These are phyloP conservation scores for Gossypium laxum DNA, from an alignment of 441 rosid species.

Conservation along the genomic window DNA sequence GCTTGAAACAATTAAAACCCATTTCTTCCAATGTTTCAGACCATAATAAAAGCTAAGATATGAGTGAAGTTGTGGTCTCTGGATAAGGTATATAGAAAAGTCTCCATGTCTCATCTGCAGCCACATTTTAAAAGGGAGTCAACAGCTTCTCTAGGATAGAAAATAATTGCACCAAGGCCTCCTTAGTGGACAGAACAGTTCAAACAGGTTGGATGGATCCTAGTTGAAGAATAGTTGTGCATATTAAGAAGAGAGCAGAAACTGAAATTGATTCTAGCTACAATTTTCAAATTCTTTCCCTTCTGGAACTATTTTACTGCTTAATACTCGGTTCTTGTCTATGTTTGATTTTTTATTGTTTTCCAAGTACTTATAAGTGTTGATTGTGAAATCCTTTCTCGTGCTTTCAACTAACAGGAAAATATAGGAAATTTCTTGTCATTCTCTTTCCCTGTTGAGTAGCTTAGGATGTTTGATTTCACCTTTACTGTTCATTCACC, in stretches of 20 bases:
- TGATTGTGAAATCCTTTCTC: background rate
- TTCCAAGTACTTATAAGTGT: background rate
- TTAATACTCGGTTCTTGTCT: background rate
- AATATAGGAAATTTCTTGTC: background rate
- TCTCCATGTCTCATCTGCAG: background rate
- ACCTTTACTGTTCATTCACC: conserved; percentile 2
- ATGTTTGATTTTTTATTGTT: background rate
- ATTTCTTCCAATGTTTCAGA: background rate
- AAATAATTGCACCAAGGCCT: conserved; percentile 3
- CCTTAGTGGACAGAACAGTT: background rate
- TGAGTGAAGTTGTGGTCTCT: background rate
- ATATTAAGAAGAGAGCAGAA: background rate
- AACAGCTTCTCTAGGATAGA: background rate
- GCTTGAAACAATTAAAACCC: background rate
- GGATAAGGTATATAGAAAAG: background rate
- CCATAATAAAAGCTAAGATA: background rate
- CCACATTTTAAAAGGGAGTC: background rate
- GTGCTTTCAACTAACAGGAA: background rate
- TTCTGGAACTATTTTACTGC: background rate
- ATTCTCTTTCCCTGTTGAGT: conserved; percentile 3
- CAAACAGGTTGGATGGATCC: background rate
- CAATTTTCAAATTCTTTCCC: background rate
- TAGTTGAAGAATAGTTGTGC: background rate
- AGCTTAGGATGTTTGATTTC: conserved; percentile 8
- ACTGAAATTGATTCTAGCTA: background rate